These are phyloP conservation scores for Beauveria varroae DNA, from an alignment of 2,329 filamentous ascomycete genomes.

Conservation along the genomic window DNA sequence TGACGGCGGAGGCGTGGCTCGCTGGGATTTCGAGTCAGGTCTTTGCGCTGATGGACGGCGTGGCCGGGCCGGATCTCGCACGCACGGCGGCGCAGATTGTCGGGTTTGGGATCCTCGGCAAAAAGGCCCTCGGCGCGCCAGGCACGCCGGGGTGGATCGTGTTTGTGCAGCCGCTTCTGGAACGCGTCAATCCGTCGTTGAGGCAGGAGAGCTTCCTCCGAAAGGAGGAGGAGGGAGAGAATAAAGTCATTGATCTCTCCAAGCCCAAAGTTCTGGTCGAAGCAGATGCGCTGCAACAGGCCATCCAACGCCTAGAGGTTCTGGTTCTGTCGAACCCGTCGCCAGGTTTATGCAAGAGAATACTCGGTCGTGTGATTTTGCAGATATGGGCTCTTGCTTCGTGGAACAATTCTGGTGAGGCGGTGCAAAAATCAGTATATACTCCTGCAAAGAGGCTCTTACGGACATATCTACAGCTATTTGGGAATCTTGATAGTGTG, in stretches of 20 bases:
- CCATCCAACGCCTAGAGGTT: constrained; percentile 47
- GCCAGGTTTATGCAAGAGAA: constrained; percentile 54
- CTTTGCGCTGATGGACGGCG: constrained; percentile 52
- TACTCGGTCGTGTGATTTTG: constrained; percentile 50
- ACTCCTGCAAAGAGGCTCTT: constrained; percentile 43
- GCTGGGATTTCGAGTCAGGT: constrained; percentile 53
- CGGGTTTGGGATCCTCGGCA: constrained; percentile 56
- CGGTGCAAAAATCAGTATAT: constrained; percentile 32
- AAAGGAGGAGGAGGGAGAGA: constrained; percentile 19
- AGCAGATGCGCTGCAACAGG: constrained; percentile 38
- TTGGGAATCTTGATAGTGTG: constrained; percentile 43
- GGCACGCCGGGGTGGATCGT: constrained; percentile 54
- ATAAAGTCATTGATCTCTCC: constrained; percentile 39
- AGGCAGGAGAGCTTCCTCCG: constrained; percentile 3
- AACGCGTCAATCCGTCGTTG: constrained; percentile 39
- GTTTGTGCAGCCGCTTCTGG: constrained; percentile 52
- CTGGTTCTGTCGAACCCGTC: constrained; percentile 59
- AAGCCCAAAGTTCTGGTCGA: constrained; percentile 37
- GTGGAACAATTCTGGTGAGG: constrained; percentile 32
- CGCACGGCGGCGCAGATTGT: constrained; percentile 31
- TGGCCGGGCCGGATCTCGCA: constrained; percentile 25
- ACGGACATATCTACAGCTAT: constrained; percentile 49
- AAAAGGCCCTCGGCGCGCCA: constrained; percentile 55
- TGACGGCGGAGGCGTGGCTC: constrained; percentile 53
- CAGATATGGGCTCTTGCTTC: constrained; percentile 57